phyloP scores from a whole-genome alignment of 352 stramenopile genomes.

The Phytophthora multivora region DNA sequence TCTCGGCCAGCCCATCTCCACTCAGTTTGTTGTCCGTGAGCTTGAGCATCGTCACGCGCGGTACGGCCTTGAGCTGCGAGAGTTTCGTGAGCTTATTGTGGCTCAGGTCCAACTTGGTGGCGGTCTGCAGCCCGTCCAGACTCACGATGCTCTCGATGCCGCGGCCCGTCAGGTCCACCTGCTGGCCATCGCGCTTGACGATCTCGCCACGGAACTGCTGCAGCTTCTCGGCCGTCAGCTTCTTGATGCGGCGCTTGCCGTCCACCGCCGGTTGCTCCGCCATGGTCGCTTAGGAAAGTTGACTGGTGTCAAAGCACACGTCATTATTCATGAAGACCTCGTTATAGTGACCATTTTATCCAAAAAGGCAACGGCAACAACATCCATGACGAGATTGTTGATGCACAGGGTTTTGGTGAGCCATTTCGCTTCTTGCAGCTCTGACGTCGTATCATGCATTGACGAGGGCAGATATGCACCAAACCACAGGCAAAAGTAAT shows the following conservation, averaged over 20 bases:
- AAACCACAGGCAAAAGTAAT: background rate
- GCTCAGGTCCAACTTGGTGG: constrained; percentile 83
- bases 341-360: too few relatives aligned
- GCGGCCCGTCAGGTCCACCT: constrained; percentile 65
- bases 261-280: constrained; percentile 15
- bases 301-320: constrained; percentile 1
- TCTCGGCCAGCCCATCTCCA: constrained; percentile 67
- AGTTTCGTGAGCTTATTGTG: constrained; percentile 88
- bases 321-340: too few relatives aligned
- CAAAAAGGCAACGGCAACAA: too few relatives aligned
- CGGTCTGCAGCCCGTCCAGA: constrained; percentile 58
- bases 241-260: constrained; percentile 84
- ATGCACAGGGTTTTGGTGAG: background rate
- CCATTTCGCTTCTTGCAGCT: constrained; percentile 7
- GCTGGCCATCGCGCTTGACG: constrained; percentile 49
- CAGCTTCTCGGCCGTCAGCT: constrained; percentile 86
- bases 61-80: constrained; percentile 63
- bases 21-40: constrained; percentile 81
- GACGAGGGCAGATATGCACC: constrained; percentile 1
- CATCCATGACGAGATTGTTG: background rate
- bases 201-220: constrained; percentile 54
- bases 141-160: constrained; percentile 86
- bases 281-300: background rate
- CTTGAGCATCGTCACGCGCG: constrained; percentile 78
- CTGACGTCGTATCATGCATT: constrained; percentile 13